These are phyloP conservation scores for Fusarium mangiferae DNA, from an alignment of 2,329 filamentous ascomycete species.

Conservation along the genomic window DNA sequence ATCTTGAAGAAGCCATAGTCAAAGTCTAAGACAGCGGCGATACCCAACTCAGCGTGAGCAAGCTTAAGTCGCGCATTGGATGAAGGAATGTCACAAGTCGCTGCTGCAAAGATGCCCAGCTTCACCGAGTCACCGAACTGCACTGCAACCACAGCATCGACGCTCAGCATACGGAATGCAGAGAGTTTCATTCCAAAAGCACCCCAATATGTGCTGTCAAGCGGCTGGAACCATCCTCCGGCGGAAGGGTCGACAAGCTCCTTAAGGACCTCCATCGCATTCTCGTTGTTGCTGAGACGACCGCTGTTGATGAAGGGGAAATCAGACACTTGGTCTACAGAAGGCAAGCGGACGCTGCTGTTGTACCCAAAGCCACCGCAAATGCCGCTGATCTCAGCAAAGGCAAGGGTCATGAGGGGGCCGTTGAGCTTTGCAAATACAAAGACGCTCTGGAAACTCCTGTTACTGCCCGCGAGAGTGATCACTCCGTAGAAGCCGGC, in stretches of 20 bases:
- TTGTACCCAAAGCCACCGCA: conserved; percentile 56
- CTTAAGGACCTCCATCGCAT: neutral
- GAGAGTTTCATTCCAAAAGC: conserved; percentile 51
- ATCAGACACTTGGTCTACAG: conserved; percentile 14
- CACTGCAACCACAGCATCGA: conserved; percentile 51
- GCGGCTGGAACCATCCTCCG: conserved; percentile 47
- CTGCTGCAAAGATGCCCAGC: conserved; percentile 50
- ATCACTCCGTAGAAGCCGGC: conserved; percentile 52
- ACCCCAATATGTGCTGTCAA: conserved; percentile 49
- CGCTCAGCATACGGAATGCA: conserved; percentile 52
- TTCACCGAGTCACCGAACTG: conserved; percentile 45
- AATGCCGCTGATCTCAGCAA: conserved; percentile 51
- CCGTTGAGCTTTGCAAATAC: conserved; percentile 53
- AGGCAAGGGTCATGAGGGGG: conserved; percentile 51
- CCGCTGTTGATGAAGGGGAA: conserved; percentile 34
- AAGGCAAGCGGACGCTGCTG: conserved; percentile 46
- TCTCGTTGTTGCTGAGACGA: neutral
- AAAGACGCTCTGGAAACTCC: conserved; percentile 48
- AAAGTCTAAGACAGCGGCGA: conserved; percentile 49
- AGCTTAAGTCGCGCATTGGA: conserved; percentile 36
- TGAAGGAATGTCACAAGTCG: conserved; percentile 44
- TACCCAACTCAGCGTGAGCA: conserved; percentile 52
- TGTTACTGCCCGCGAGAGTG: conserved; percentile 10
- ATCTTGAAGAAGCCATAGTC: conserved; percentile 49
- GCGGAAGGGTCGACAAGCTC: neutral